phyloP scores from a whole-genome alignment of 2,329 filamentous ascomycete species.

The Colletotrichum ledebouriae region DNA sequence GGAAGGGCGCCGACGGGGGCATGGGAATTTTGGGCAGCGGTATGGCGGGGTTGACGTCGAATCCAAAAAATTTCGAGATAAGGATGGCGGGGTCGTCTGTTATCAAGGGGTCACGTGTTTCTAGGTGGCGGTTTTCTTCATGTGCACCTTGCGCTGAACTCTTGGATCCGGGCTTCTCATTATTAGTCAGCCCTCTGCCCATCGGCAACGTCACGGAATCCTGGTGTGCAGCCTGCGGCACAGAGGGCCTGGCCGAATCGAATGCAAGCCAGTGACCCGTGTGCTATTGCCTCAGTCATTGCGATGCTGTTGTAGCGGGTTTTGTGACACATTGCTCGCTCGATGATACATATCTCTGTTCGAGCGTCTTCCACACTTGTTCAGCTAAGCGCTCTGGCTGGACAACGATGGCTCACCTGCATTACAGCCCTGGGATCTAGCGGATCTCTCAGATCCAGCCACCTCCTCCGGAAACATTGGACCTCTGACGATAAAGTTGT shows the following conservation, averaged over 20 bases:
- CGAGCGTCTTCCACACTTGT: not conserved
- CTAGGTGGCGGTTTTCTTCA: not conserved
- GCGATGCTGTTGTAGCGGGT: not conserved
- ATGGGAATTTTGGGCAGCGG: slow-evolving; percentile 21
- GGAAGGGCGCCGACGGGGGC: slow-evolving; percentile 14
- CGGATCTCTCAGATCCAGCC: too few species aligned
- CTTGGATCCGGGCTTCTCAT: not conserved
- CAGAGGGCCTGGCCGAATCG: not conserved
- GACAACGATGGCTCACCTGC: too few species aligned
- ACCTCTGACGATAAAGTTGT: too few species aligned
- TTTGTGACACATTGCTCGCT: slow-evolving; percentile 4
- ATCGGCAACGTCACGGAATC: slow-evolving; percentile 17
- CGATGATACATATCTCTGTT: not conserved
- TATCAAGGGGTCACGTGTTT: slow-evolving; percentile 29
- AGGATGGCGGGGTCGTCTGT: slow-evolving; percentile 31
- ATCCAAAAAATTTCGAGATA: slow-evolving; percentile 31
- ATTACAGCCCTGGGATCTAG: too few species aligned
- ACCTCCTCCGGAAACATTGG: too few species aligned
- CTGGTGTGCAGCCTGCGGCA: not conserved
- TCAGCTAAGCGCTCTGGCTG: too few species aligned
- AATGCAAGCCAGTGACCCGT: not conserved
- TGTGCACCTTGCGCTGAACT: too few species aligned
- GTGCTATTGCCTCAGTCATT: too few species aligned
- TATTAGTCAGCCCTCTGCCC: not conserved
- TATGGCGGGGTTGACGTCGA: slow-evolving; percentile 37